Conservation (phyloP, 257 asterid species). For the Solanum phureja region DNA sequence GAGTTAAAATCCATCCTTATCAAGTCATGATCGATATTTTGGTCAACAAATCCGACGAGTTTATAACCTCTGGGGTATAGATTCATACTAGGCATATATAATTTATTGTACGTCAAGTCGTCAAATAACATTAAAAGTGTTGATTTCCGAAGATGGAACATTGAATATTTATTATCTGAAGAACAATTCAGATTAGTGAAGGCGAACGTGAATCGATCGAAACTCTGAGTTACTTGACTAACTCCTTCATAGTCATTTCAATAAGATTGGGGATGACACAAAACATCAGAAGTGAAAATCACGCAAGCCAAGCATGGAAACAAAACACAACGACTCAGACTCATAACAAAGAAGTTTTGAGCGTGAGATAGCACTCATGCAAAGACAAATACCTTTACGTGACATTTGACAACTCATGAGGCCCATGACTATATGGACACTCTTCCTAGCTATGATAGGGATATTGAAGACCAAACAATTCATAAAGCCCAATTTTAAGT, state of each 20-base stretch:
- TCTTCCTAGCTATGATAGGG: neutral
- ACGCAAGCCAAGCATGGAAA: neutral
- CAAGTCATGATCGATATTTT: no score
- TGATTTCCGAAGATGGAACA: neutral
- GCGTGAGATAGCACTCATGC: neutral
- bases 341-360: neutral
- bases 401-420: neutral
- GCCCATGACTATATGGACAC: neutral
- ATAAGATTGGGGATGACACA: neutral
- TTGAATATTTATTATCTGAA: neutral
- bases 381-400: neutral
- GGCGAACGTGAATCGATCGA: neutral
- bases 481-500: neutral
- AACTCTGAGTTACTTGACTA: neutral
- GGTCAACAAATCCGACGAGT: no score
- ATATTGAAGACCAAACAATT: neutral
- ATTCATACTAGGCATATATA: no score
- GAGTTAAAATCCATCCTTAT: no score
- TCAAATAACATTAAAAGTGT: neutral
- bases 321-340: neutral
- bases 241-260: neutral
- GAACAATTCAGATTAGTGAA: accelerated
- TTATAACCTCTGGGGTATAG: no score
- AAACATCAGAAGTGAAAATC: neutral
- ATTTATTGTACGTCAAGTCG: neutral